Evolutionary conservation across 2,329 filamentous ascomycete genomes (phyloP), one percentile per base, ranked within the genome.

Genomic region (Scopulariopsis brevicaulis): DNA sequence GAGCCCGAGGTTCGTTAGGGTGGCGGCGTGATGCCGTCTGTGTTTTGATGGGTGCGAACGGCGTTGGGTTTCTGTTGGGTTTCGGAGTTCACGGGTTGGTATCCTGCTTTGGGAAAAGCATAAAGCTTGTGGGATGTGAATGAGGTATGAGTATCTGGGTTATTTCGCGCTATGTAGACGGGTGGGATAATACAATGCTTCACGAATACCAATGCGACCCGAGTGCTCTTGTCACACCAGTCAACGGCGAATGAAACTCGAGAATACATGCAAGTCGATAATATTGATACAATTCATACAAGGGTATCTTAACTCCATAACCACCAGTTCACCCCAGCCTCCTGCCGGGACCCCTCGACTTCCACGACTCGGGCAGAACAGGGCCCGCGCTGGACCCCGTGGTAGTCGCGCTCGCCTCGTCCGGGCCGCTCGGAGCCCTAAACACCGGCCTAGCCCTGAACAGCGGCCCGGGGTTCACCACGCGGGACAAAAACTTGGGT

Each of bases 401-500:
- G 40, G 64, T 59, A 11, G 62, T 57, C 0, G 61, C 8, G 4
- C 63, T 57, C 5, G 63, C 64, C 12, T n/a, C 34, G 8, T 14
- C 34, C 10, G 32, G 25, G n/a, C 15, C 6, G 4, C 37, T 22
- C 52, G 20, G 57, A 55, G 11, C 60, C 60, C n/a, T 57, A 53
- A 22, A 35, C 54, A 15, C 57, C 37, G 40, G 15, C 18, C 40
- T 46, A n/a, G 40, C 40, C 40, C 14, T 4, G 18, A 46, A 46
- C 15, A 46, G 40, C 20, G 46, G n/a, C n/a, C 46, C 46, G 20
- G 46, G 46, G 59, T 77, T 74, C 59, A 93, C 87, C 63, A 88
- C 80, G 58, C 79, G 79, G 60, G 82, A 84, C 59, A 97, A 72
- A 63, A 91, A 84, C 6, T 70, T 69, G 2, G 94, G 94, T 0